Evolutionary conservation across 108 stramenopile species (phyloP).

Genomic region (Pseudonitzschia pungens): DNA sequence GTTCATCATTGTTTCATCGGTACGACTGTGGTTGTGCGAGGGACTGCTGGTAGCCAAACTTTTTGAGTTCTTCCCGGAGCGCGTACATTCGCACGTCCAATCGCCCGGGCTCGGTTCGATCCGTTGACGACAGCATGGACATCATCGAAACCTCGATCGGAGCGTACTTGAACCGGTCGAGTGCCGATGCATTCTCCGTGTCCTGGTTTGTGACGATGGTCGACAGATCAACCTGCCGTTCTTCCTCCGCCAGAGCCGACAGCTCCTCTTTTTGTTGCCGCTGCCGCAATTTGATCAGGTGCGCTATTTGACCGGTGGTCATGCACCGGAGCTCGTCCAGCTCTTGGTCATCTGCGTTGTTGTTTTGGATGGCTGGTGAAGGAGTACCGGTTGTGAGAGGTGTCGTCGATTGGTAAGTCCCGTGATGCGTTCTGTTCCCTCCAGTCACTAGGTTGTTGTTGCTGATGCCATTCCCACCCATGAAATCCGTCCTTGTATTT

Average conservation of each 20-base stretch:
- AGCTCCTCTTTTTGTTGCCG: background rate
- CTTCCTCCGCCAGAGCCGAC: background rate
- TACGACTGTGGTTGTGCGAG: background rate
- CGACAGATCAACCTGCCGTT: background rate
- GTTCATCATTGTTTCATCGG: background rate
- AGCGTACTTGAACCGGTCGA: background rate
- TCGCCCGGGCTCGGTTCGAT: conserved; percentile 19
- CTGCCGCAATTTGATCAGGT: conserved; percentile 13
- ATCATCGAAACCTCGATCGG: conserved; percentile 21
- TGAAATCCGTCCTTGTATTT: background rate
- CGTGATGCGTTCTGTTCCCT: background rate
- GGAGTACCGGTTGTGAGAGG: background rate
- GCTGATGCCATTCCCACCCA: background rate
- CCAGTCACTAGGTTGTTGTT: background rate
- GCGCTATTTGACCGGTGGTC: conserved; percentile 24
- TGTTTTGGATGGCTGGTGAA: background rate
- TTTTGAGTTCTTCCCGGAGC: conserved; percentile 15
- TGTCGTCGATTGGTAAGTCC: background rate
- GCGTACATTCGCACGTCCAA: conserved; percentile 21
- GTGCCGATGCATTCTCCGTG: background rate
- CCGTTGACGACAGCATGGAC: background rate
- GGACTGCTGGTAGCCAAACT: background rate
- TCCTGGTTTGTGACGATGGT: background rate
- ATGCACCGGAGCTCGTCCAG: conserved; percentile 13
- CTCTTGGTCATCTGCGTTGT: background rate